phyloP scores from a whole-genome alignment of 2,329 filamentous ascomycete species.

The Trichoderma aggressivum region DNA sequence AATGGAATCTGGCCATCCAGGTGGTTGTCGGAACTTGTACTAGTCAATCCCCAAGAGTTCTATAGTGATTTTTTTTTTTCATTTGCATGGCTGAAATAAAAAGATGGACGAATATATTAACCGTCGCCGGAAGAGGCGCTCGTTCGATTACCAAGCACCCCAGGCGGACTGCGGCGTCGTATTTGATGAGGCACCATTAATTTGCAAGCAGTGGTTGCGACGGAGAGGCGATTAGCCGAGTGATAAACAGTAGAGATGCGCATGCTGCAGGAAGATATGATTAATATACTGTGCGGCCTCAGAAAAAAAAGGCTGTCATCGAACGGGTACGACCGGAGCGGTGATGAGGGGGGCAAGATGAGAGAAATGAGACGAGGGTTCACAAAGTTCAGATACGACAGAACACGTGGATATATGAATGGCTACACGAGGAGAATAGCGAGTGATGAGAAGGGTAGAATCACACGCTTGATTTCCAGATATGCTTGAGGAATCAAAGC shows the following conservation, averaged over 20 bases:
- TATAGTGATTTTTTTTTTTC: no score
- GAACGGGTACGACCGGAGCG: background rate
- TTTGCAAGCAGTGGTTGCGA: background rate
- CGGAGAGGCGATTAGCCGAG: background rate
- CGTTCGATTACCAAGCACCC: background rate
- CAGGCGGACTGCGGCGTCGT: background rate
- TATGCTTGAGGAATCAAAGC: background rate
- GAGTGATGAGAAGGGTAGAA: background rate
- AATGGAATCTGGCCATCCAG: background rate
- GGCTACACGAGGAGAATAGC: background rate
- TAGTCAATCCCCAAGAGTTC: background rate
- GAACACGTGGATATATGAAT: background rate
- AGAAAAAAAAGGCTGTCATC: background rate
- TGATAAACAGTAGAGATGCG: background rate
- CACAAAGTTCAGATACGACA: background rate
- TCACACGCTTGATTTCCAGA: background rate
- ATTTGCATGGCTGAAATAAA: background rate
- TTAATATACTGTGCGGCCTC: background rate
- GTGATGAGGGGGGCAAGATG: background rate
- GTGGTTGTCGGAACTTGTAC: background rate
- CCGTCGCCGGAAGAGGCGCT: background rate
- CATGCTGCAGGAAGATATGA: background rate
- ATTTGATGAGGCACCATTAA: background rate
- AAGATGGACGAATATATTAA: background rate
- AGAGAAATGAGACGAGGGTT: background rate